A percentile compares a stretch with the other conserved stretches of the same genome.
Conservation (phyloP, 1,284 basidiomycete genomes). For the Cutaneotrichosporon cavernicola region DNA sequence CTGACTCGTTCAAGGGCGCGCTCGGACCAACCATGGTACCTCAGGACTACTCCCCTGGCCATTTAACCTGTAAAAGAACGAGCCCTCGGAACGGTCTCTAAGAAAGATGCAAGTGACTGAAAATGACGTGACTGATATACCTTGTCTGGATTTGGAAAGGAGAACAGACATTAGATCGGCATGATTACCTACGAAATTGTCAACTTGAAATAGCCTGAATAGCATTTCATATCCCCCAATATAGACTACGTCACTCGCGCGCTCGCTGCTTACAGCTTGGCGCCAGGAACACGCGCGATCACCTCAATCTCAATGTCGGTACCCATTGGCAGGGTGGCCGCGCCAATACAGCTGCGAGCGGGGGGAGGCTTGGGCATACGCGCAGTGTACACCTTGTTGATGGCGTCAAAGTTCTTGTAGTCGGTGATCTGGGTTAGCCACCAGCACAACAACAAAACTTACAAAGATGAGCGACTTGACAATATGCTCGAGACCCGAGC, state of each 20-base stretch:
- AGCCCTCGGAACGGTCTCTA: too few species aligned
- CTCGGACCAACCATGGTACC: too few species aligned
- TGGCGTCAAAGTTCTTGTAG: conserved; percentile 35
- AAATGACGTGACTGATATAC: too few species aligned
- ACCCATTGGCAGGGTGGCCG: conserved; percentile 59
- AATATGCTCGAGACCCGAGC: conserved; percentile 61
- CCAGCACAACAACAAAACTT: conserved; percentile 20
- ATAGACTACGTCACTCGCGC: not conserved
- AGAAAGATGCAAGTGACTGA: too few species aligned
- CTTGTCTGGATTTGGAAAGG: too few species aligned
- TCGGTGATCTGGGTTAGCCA: conserved; percentile 33
- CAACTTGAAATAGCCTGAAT: not conserved
- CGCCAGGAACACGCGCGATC: conserved; percentile 52
- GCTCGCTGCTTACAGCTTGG: conserved; percentile 24
- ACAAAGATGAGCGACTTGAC: conserved; percentile 66
- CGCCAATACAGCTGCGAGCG: conserved; percentile 66
- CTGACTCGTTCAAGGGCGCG: too few species aligned
- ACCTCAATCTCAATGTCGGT: conserved; percentile 66
- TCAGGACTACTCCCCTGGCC: too few species aligned
- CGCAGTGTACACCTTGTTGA: conserved; percentile 34
- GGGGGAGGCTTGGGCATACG: conserved; percentile 54
- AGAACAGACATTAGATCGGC: too few species aligned
- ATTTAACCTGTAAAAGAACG: too few species aligned
- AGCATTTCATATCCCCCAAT: not conserved
- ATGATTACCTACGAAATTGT: too few species aligned